Evolutionary conservation across 2,329 filamentous ascomycete genomes (phyloP).

Genomic region (Paradendryphiella salina): DNA sequence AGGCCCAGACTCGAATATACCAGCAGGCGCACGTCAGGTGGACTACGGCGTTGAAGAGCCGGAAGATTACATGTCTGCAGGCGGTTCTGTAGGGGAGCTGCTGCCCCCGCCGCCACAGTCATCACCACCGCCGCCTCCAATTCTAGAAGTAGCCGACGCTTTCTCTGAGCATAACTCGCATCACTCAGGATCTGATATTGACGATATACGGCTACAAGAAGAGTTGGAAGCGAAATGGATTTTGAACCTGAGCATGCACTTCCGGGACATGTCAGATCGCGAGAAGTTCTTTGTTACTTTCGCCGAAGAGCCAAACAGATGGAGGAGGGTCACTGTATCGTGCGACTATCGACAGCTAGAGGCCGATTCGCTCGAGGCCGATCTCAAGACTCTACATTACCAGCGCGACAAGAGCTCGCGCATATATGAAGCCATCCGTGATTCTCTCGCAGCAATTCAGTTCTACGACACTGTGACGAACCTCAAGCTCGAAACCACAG

Average conservation of each 20-base stretch:
- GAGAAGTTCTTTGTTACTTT: slow-evolving; percentile 99
- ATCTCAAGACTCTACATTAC: slow-evolving; percentile 74
- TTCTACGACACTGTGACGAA: slow-evolving; percentile 97
- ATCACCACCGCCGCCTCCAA: not conserved
- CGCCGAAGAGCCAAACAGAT: slow-evolving; percentile 74
- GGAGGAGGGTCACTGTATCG: slow-evolving; percentile 89
- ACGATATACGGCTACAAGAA: slow-evolving; percentile 69
- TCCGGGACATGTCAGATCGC: slow-evolving; percentile 85
- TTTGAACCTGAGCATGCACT: slow-evolving; percentile 97
- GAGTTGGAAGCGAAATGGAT: slow-evolving; percentile 93
- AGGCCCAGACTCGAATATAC: slow-evolving; percentile 36
- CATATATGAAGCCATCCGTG: slow-evolving; percentile 92
- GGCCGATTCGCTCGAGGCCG: slow-evolving; percentile 79
- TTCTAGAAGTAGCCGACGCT: slow-evolving; percentile 31
- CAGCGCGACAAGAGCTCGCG: slow-evolving; percentile 90
- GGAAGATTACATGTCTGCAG: slow-evolving; percentile 29
- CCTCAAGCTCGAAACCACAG: slow-evolving; percentile 85
- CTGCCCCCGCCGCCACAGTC: slow-evolving; percentile 1
- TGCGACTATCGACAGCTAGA: slow-evolving; percentile 86
- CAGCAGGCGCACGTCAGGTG: slow-evolving; percentile 42
- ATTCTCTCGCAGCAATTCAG: slow-evolving; percentile 88
- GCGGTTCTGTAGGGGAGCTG: not conserved
- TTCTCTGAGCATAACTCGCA: slow-evolving; percentile 40
- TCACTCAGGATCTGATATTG: slow-evolving; percentile 42
- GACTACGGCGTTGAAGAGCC: slow-evolving; percentile 36